A percentile compares a stretch with the other conserved stretches of the same genome.
Evolutionary conservation across 352 stramenopile species (phyloP).

Genomic region (Phytophthora agathidicida): DNA sequence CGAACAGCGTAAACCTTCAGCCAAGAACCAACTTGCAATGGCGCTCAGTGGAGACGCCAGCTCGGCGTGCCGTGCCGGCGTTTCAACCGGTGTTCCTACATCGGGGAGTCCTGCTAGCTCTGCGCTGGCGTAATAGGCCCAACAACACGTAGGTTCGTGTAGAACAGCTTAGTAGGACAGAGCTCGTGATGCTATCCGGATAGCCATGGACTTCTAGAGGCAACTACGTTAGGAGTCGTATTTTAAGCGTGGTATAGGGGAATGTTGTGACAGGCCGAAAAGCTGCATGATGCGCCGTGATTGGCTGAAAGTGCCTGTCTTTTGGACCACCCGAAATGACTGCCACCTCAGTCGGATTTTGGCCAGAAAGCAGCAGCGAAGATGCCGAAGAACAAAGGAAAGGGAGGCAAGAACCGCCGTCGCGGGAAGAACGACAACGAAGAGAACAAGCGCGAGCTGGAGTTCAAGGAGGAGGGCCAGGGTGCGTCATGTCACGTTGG

Average conservation of each 20-base stretch:
- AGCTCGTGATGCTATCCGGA: too few species aligned
- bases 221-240: too few species aligned
- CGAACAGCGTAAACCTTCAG: constrained; percentile 14
- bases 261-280: too few species aligned
- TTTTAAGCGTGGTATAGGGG: too few species aligned
- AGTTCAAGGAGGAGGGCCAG: constrained; percentile 99
- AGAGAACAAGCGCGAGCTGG: constrained; percentile 98
- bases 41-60: constrained; percentile 21
- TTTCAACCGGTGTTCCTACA: too few species aligned
- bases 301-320: constrained; percentile 28
- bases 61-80: too few species aligned
- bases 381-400: constrained; percentile 94
- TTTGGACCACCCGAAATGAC: constrained; percentile 34
- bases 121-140: too few species aligned
- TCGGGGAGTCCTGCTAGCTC: too few species aligned
- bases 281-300: constrained; percentile 18
- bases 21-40: constrained; percentile 24
- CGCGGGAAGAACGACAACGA: constrained; percentile 99
- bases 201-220: too few species aligned
- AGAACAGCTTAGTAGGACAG: too few species aligned
- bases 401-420: constrained; percentile 98
- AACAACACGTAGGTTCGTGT: too few species aligned
- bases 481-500: constrained; percentile 48
- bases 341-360: constrained; percentile 35
- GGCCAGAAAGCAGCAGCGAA: constrained; percentile 15